phyloP scores from a whole-genome alignment of 2,329 filamentous ascomycete genomes.

The Penicillium occitanis region DNA sequence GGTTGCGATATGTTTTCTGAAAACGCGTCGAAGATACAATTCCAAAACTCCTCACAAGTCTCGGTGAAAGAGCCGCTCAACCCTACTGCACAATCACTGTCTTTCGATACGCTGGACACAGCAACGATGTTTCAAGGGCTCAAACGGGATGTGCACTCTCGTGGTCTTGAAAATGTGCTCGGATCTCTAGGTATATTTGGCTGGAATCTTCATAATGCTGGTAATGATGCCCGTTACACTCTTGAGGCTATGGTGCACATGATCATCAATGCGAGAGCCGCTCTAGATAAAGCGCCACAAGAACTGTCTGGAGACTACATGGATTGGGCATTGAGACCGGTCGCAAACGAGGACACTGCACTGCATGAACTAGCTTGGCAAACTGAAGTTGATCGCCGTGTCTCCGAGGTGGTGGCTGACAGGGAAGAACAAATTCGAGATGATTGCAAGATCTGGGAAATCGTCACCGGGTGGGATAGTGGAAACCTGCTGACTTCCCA shows the following conservation, averaged over 20 bases:
- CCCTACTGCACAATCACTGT: constrained; percentile 34
- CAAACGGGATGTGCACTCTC: constrained; percentile 53
- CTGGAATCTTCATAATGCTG: constrained; percentile 76
- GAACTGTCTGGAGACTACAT: not conserved
- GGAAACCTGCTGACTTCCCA: constrained; percentile 18
- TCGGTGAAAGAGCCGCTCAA: not conserved
- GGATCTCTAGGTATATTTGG: constrained; percentile 61
- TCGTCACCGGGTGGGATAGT: constrained; percentile 24
- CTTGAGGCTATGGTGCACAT: constrained; percentile 70
- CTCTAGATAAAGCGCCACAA: constrained; percentile 23
- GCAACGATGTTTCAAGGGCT: constrained; percentile 67
- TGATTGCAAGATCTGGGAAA: constrained; percentile 29
- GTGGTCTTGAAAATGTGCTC: constrained; percentile 63
- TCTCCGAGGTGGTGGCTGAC: constrained; percentile 22
- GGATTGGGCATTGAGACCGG: constrained; percentile 13
- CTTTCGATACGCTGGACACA: constrained; percentile 71
- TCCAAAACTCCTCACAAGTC: not conserved
- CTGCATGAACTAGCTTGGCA: constrained; percentile 24
- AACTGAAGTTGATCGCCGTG: constrained; percentile 26
- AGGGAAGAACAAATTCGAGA: constrained; percentile 24
- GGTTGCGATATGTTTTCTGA: constrained; percentile 55
- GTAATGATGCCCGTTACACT: constrained; percentile 82
- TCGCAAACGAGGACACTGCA: not conserved
- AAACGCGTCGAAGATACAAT: not conserved
- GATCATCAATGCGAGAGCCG: constrained; percentile 41